These are phyloP conservation scores for Carallia pectinifolia DNA, from an alignment of 345 rosid species.

Conservation along the genomic window DNA sequence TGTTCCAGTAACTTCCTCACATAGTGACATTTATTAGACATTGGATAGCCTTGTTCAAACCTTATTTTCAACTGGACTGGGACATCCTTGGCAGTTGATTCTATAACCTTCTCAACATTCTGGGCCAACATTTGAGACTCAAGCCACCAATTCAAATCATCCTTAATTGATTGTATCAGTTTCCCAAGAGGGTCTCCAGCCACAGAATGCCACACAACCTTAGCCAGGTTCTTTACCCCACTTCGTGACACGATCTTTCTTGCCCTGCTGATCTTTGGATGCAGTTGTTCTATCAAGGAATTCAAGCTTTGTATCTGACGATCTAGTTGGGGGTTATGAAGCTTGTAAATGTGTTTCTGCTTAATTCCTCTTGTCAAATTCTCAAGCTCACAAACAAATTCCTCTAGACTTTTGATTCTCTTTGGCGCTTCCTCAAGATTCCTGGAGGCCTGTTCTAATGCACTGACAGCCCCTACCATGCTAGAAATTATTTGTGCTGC, in stretches of 20 bases:
- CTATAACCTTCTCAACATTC: conserved; percentile 28
- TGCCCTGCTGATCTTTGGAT: conserved; percentile 26
- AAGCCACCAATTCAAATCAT: conserved; percentile 37
- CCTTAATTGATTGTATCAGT: conserved; percentile 23
- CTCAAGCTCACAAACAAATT: conserved; percentile 29
- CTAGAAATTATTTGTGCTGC: conserved; percentile 27
- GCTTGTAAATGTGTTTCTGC: conserved; percentile 27
- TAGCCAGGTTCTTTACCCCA: conserved; percentile 22
- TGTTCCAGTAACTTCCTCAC: conserved; percentile 25
- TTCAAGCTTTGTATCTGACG: conserved; percentile 31
- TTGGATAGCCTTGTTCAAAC: conserved; percentile 29
- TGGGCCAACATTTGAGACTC: conserved; percentile 34
- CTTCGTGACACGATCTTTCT: conserved; percentile 23
- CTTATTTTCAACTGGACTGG: conserved; percentile 24
- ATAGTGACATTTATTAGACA: conserved; percentile 24
- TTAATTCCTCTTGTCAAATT: conserved; percentile 17
- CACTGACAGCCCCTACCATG: conserved; percentile 33
- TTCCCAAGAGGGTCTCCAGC: conserved; percentile 29
- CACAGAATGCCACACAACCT: conserved; percentile 31
- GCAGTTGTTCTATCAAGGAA: conserved; percentile 26
- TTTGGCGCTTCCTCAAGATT: conserved; percentile 39
- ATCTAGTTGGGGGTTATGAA: conserved; percentile 29
- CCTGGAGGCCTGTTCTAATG: conserved; percentile 30
- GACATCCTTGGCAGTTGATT: conserved; percentile 22
- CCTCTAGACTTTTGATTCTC: conserved; percentile 29